phyloP scores from a whole-genome alignment of 768 basidiomycete genomes.

The Amanita pallidorosea region DNA sequence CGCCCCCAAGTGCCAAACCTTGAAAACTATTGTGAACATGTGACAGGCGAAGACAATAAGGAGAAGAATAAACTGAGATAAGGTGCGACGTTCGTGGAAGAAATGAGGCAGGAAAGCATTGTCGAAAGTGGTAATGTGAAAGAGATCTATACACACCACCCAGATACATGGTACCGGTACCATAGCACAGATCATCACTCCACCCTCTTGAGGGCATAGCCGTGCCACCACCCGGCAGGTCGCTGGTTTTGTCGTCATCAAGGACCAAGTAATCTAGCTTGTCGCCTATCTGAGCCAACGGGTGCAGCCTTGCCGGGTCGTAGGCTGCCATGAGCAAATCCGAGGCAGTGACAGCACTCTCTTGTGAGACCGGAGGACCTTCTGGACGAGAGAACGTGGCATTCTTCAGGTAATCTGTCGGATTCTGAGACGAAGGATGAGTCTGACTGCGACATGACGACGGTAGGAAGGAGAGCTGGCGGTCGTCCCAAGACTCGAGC shows the following conservation, averaged over 20 bases:
- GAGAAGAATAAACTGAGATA: conserved; percentile 47
- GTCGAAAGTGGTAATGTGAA: conserved; percentile 51
- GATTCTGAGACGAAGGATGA: conserved; percentile 34
- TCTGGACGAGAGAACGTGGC: conserved; percentile 38
- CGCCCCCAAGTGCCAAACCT: conserved; percentile 93
- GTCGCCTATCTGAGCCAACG: conserved; percentile 84
- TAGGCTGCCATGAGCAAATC: conserved; percentile 82
- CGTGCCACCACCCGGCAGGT: conserved; percentile 81
- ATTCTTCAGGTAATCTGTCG: conserved; percentile 33
- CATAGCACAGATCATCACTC: conserved; percentile 99
- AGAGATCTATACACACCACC: conserved; percentile 71
- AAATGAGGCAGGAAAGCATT: conserved; percentile 36
- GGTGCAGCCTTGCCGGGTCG: conserved; percentile 90
- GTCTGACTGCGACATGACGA: conserved; percentile 7
- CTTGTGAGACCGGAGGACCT: conserved; percentile 26
- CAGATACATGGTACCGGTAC: conserved; percentile 98
- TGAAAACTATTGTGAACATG: conserved; percentile 53
- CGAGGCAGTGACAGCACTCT: conserved; percentile 65
- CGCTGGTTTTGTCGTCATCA: conserved; percentile 92
- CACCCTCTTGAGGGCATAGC: conserved; percentile 94
- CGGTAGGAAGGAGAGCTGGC: background rate
- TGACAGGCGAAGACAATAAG: conserved; percentile 81
- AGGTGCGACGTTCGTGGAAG: conserved; percentile 47
- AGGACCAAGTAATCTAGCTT: conserved; percentile 92
- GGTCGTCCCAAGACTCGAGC: background rate